Conservation (phyloP, 2,329 filamentous ascomycete species). For the Curvularia spicifera region DNA sequence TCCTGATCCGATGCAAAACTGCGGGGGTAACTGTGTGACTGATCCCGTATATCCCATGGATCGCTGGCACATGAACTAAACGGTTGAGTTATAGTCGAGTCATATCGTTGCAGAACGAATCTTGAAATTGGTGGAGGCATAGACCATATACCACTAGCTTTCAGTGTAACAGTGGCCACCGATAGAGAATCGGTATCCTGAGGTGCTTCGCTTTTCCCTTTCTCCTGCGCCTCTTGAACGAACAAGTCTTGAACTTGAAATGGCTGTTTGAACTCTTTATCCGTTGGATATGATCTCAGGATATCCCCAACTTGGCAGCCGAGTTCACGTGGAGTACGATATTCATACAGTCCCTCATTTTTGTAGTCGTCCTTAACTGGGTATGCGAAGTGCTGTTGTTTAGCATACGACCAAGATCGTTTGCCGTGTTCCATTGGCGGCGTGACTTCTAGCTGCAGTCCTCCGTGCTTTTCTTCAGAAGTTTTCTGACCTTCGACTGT, state of each 20-base stretch:
- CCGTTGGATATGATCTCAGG: neutral
- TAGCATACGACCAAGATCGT: neutral
- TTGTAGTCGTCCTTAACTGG: accelerated
- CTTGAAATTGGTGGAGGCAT: too few relatives aligned
- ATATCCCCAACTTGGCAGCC: neutral
- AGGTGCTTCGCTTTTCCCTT: too few relatives aligned
- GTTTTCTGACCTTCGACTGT: constrained; percentile 1
- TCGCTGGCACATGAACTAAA: too few relatives aligned
- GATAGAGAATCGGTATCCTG: neutral
- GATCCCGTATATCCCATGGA: too few relatives aligned
- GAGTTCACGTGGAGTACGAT: neutral
- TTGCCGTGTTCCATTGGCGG: neutral
- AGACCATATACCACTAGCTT: neutral
- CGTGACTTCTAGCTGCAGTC: constrained; percentile 1
- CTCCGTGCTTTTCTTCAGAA: neutral
- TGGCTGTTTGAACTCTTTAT: neutral
- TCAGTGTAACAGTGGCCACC: neutral
- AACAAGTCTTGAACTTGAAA: neutral
- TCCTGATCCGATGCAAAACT: too few relatives aligned
- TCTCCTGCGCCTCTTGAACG: neutral
- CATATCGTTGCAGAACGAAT: too few relatives aligned
- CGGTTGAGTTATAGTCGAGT: too few relatives aligned
- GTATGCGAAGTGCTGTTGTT: neutral
- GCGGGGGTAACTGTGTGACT: too few relatives aligned
- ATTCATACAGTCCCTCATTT: neutral